These are phyloP conservation scores for Boletus rex-veris DNA, from an alignment of 768 basidiomycete species.

Conservation along the genomic window DNA sequence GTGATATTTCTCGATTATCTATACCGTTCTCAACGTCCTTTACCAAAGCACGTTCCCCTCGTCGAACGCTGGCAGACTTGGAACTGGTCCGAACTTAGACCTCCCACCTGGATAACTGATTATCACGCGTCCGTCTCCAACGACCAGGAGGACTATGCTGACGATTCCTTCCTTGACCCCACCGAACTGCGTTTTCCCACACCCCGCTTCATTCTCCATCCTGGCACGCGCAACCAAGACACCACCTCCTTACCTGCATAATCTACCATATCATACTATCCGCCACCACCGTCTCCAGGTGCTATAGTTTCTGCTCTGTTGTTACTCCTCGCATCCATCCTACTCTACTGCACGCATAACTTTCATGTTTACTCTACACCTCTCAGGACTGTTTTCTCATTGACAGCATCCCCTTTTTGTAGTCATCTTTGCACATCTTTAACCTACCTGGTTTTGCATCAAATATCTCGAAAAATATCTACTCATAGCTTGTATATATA, in stretches of 20 bases:
- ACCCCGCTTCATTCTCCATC: conserved; percentile 11
- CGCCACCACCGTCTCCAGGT: conserved; percentile 5
- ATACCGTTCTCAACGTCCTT: conserved; percentile 23
- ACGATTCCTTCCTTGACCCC: conserved; percentile 4
- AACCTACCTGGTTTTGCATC: conserved; percentile 19
- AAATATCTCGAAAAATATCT: conserved; percentile 15
- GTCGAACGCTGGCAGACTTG: conserved; percentile 33
- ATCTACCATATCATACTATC: conserved; percentile 9
- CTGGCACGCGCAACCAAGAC: conserved; percentile 13
- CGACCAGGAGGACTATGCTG: conserved; percentile 25
- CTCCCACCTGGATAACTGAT: conserved; percentile 25
- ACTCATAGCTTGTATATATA: conserved; percentile 29
- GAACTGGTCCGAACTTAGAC: conserved; percentile 33
- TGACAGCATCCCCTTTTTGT: conserved; percentile 24
- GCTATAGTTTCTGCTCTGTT: conserved; percentile 18
- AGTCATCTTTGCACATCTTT: conserved; percentile 19
- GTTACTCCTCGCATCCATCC: conserved; percentile 15
- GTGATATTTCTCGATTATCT: conserved; percentile 25
- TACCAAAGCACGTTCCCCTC: conserved; percentile 21
- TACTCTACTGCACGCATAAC: conserved; percentile 28
- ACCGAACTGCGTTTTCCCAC: conserved; percentile 11
- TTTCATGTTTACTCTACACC: conserved; percentile 7
- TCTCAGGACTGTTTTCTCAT: conserved; percentile 16
- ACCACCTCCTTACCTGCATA: conserved; percentile 15
- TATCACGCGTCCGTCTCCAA: conserved; percentile 4